Percentiles rank a stretch among this genome's conserved stretches.
Conservation (phyloP, 1,284 basidiomycete genomes). For the Ganoderma sinense region DNA sequence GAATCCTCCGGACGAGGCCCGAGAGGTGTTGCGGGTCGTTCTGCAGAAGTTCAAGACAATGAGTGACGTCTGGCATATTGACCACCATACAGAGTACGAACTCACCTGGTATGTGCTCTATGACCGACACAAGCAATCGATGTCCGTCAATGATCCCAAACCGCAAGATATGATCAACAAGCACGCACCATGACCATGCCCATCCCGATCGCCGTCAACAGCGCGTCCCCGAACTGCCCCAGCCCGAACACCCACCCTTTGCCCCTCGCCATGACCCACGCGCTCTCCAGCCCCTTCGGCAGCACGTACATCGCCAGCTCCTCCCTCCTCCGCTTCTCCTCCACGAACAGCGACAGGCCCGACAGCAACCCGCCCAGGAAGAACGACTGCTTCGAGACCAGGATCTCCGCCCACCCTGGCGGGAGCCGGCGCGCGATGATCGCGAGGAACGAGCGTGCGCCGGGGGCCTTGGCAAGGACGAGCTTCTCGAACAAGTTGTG, state of each 20-base stretch:
- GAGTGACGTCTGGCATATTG: slow-evolving; percentile 18
- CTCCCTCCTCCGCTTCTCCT: slow-evolving; percentile 82
- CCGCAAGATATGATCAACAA: no score
- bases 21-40: slow-evolving; percentile 91
- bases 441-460: slow-evolving; percentile 29
- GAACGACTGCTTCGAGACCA: slow-evolving; percentile 77
- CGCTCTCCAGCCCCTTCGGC: slow-evolving; percentile 90
- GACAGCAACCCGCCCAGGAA: slow-evolving; percentile 82
- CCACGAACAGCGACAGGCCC: slow-evolving; percentile 85
- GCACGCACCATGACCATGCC: slow-evolving; percentile 87
- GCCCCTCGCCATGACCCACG: slow-evolving; percentile 83
- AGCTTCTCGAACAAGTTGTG: slow-evolving; percentile 64
- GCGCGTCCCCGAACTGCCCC: slow-evolving; percentile 71
- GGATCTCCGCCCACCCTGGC: slow-evolving; percentile 55
- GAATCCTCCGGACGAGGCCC: slow-evolving; percentile 83
- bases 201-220: slow-evolving; percentile 81
- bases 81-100: background rate
- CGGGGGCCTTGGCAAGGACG: slow-evolving; percentile 37
- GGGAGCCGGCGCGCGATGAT: slow-evolving; percentile 47
- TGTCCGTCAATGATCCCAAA: background rate
- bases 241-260: slow-evolving; percentile 82
- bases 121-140: slow-evolving; percentile 3
- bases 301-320: slow-evolving; percentile 96
- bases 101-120: slow-evolving; percentile 59
- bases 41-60: slow-evolving; percentile 48